Conservation (phyloP, 805 yeast species). For the Spathaspora passalidarum region DNA sequence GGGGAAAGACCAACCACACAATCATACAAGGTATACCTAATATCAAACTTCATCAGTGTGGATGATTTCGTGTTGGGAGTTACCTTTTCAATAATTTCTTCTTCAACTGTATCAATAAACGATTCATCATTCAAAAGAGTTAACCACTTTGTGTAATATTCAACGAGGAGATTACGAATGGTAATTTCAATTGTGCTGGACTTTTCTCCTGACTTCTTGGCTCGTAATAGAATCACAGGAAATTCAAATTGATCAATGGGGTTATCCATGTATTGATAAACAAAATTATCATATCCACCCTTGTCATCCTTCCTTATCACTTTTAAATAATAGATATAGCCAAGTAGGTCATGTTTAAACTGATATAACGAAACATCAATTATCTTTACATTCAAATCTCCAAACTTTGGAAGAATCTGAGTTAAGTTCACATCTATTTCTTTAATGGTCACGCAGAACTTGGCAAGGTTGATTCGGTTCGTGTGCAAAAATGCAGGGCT, state of each 20-base stretch:
- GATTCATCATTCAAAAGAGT: constrained; percentile 26
- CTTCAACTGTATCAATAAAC: constrained; percentile 9
- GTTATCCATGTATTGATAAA: constrained; percentile 19
- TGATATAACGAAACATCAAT: constrained; percentile 17
- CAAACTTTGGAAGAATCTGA: constrained; percentile 22
- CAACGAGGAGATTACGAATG: constrained; percentile 46
- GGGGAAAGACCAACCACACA: constrained; percentile 66
- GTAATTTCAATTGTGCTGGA: constrained; percentile 38
- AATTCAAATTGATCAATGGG: constrained; percentile 5
- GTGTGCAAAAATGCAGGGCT: neutral
- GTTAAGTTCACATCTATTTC: constrained; percentile 15
- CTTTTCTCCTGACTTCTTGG: constrained; percentile 19
- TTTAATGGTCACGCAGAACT: constrained; percentile 26
- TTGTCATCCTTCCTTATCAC: constrained; percentile 14
- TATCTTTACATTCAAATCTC: constrained; percentile 17
- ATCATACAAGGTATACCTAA: constrained; percentile 43
- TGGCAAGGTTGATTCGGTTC: constrained; percentile 36
- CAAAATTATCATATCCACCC: constrained; percentile 13
- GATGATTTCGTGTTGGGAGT: constrained; percentile 9
- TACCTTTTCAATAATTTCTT: constrained; percentile 11
- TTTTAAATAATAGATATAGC: constrained; percentile 17
- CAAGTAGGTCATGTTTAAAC: constrained; percentile 20
- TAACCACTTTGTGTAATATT: constrained; percentile 64
- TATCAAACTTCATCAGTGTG: constrained; percentile 18
- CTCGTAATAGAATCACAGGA: constrained; percentile 23